Percentiles rank a stretch among this genome's conserved stretches.
Conservation (phyloP, 2,329 filamentous ascomycete genomes). For the Epichloe sp. region DNA sequence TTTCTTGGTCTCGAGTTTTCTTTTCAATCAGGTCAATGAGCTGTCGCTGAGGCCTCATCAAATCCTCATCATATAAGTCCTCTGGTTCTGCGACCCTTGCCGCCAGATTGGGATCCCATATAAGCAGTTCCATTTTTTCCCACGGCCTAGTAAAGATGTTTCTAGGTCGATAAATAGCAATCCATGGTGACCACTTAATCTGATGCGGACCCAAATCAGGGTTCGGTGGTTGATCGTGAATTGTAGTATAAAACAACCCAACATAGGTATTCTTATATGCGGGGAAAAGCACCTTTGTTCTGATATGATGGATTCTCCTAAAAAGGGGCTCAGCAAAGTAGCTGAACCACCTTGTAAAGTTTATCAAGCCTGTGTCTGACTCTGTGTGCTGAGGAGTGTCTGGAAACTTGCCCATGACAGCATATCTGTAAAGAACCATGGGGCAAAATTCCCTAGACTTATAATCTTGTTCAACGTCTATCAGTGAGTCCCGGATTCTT, state of each 20-base stretch:
- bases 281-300: neutral
- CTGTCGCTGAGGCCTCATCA: conserved; percentile 32
- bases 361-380: conserved; percentile 8
- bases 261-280: conserved; percentile 11
- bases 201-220: neutral
- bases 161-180: conserved; percentile 33
- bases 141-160: conserved; percentile 22
- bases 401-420: conserved; percentile 27
- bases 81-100: conserved; percentile 12
- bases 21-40: conserved; percentile 26
- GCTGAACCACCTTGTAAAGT: conserved; percentile 14
- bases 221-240: neutral
- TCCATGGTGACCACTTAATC: conserved; percentile 27
- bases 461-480: neutral
- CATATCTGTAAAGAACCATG: conserved; percentile 21
- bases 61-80: conserved; percentile 17
- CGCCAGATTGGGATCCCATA: conserved; percentile 34
- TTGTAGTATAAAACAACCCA: conserved; percentile 35
- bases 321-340: conserved; percentile 8
- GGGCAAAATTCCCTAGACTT: conserved; percentile 7
- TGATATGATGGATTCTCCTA: neutral
- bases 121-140: conserved; percentile 32
- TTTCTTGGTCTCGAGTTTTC: conserved; percentile 15
- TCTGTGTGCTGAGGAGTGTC: conserved; percentile 12
- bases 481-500: neutral